Evolutionary conservation across 345 rosid genomes (phyloP), one percentile per base, ranked within the genome.

Genomic region (Schrenkiella parvula): DNA sequence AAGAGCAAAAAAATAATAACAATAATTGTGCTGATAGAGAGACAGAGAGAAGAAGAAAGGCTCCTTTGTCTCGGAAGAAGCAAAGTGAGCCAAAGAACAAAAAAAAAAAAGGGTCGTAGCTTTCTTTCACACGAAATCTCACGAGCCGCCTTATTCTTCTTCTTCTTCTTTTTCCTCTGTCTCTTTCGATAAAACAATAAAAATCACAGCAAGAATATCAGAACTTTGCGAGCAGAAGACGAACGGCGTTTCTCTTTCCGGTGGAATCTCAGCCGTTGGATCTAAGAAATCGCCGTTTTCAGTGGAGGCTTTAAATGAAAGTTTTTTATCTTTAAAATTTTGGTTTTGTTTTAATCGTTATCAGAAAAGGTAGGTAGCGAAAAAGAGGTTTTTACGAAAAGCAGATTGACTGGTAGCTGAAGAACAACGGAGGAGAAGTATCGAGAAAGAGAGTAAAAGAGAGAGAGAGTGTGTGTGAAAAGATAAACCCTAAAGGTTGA

Each of bases 371-470:
- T 74, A 39, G 73, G 68, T 74, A 66, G 29, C 68, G 6, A 66
- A 48, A 73, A 38, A 18, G 25, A 41, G 18, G 3, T 56, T 63
- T 47, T 66, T 29, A 74, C 78, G 68, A 74, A 66, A 74, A 66
- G 62, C 73, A 74, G 78, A 74, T 74, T 74, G 78, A 74, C 73
- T 74, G 73, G 78, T 67, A 74, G 78, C 67, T 74, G 73, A 74
- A 74, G 78, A 74, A 66, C 53, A 47, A 66, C 54, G 61, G 53
- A 58, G 71, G 48, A 64, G 63, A 62, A 34, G 34, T 44, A 68
- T 32, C 31, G 23, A 25, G 38, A 59, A 15, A 29, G 15, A 54
- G 31, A 73, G 50, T 34, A 29, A 22, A 3, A 38, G 12, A 26
- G 17, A 17, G 10, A 64, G 31, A n/a, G 3, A 21, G 34, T 17